A percentile compares a stretch with the other conserved stretches of the same genome.
Conservation (phyloP, 768 basidiomycete genomes). For the Suillus ampliporus region DNA sequence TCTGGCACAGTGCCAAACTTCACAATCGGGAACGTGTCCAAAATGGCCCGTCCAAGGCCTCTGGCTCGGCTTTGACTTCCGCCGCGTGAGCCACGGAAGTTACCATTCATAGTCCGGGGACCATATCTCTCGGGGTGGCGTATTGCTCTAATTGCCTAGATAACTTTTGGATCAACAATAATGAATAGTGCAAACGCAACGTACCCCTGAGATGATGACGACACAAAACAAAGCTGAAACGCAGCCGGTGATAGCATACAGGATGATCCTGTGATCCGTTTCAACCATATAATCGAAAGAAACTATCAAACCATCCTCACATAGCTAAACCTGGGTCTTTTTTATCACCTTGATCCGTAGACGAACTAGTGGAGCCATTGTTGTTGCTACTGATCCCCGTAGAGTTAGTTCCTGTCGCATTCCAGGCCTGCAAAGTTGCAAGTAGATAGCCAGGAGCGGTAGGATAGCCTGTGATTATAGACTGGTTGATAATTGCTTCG, state of each 20-base stretch:
- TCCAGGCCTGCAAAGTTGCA: slow-evolving; percentile 69
- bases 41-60: slow-evolving; percentile 90
- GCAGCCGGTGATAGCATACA: slow-evolving; percentile 88
- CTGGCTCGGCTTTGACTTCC: slow-evolving; percentile 70
- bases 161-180: slow-evolving; percentile 14
- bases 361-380: slow-evolving; percentile 23
- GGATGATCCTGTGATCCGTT: slow-evolving; percentile 60
- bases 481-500: slow-evolving; percentile 45
- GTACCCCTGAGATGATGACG: slow-evolving; percentile 84
- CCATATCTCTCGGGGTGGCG: slow-evolving; percentile 94
- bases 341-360: slow-evolving; percentile 17
- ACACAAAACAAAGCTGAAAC: slow-evolving; percentile 85
- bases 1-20: slow-evolving; percentile 64
- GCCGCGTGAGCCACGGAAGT: no score
- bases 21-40: slow-evolving; percentile 95
- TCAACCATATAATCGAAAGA: slow-evolving; percentile 12
- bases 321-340: slow-evolving; percentile 75
- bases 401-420: slow-evolving; percentile 51
- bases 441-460: slow-evolving; percentile 66
- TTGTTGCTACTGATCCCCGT: slow-evolving; percentile 12
- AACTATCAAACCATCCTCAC: slow-evolving; percentile 44
- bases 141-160: slow-evolving; percentile 77
- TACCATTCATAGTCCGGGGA: slow-evolving; percentile 65
- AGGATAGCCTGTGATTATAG: slow-evolving; percentile 49
- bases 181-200: slow-evolving; percentile 30